These are phyloP conservation scores for Patellaria atrata DNA, from an alignment of 495 filamentous ascomycete species.

Conservation along the genomic window DNA sequence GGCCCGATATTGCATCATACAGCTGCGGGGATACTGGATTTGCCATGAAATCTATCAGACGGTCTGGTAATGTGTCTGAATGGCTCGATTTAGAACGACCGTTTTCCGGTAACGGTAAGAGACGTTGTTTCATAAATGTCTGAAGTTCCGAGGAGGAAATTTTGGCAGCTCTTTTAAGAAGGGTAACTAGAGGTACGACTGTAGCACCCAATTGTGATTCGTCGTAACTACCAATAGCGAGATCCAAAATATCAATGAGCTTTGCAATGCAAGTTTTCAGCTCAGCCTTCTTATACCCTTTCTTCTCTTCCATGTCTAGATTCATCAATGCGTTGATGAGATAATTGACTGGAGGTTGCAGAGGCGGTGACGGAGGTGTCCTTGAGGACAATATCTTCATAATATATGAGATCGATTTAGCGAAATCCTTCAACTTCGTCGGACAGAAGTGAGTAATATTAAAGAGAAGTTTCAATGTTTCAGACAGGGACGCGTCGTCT, in stretches of 20 bases:
- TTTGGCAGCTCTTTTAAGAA: constrained; percentile 2
- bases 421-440: neutral
- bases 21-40: neutral
- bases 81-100: neutral
- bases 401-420: constrained; percentile 1
- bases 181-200: constrained; percentile 3
- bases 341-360: neutral
- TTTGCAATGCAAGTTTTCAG: constrained; percentile 3
- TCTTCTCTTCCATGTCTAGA: constrained; percentile 3
- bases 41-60: constrained; percentile 1
- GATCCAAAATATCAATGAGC: constrained; percentile 3
- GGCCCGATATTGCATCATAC: neutral
- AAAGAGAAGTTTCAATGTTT: constrained; percentile 7
- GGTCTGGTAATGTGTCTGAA: constrained; percentile 1
- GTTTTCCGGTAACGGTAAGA: neutral
- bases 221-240: neutral
- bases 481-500: constrained; percentile 2
- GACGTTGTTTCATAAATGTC: neutral
- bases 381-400: constrained; percentile 1
- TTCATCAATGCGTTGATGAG: constrained; percentile 5
- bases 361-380: constrained; percentile 1
- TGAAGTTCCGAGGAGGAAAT: neutral
- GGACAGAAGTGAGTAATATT: constrained; percentile 4
- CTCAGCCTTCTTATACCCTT: neutral
- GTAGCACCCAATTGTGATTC: constrained; percentile 2